Percentiles rank a stretch among this genome's conserved stretches.
These are phyloP conservation scores for Penicillium sp. DNA, from an alignment of 2,329 filamentous ascomycete species.

Conservation along the genomic window DNA sequence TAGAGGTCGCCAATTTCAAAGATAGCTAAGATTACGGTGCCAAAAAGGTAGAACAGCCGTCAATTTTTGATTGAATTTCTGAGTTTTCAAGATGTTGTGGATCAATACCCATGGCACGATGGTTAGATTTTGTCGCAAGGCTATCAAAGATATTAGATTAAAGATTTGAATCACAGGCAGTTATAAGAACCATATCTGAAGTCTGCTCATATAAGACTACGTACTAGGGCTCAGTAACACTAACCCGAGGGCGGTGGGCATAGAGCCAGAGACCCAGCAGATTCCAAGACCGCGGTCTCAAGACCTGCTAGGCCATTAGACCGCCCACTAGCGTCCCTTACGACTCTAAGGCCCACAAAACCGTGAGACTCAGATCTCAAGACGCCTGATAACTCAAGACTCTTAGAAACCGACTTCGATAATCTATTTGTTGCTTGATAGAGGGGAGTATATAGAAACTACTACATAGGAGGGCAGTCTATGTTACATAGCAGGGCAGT, in stretches of 20 bases:
- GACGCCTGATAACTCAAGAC: no score
- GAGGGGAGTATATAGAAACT: no score
- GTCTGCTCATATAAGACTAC: slow-evolving; percentile 2
- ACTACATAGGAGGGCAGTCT: no score
- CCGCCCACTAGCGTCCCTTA: no score
- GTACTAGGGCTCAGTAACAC: slow-evolving; percentile 2
- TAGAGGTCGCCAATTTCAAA: neutral
- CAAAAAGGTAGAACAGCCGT: neutral
- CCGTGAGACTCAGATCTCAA: no score
- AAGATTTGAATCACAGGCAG: neutral
- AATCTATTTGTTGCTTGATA: no score
- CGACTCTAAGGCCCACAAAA: no score
- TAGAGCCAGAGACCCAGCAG: slow-evolving; percentile 3
- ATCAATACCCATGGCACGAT: neutral
- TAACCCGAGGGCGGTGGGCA: slow-evolving; percentile 4
- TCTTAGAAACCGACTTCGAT: no score
- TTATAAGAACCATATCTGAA: neutral
- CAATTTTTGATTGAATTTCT: neutral
- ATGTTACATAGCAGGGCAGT: no score
- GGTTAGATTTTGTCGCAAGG: neutral
- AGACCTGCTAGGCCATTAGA: slow-evolving; percentile 3
- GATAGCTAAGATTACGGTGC: neutral
- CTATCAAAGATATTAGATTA: neutral
- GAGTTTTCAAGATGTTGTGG: neutral
- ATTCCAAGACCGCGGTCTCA: slow-evolving; percentile 6